Conservation (phyloP, 1,284 basidiomycete species). For the Puccinia triticina region DNA sequence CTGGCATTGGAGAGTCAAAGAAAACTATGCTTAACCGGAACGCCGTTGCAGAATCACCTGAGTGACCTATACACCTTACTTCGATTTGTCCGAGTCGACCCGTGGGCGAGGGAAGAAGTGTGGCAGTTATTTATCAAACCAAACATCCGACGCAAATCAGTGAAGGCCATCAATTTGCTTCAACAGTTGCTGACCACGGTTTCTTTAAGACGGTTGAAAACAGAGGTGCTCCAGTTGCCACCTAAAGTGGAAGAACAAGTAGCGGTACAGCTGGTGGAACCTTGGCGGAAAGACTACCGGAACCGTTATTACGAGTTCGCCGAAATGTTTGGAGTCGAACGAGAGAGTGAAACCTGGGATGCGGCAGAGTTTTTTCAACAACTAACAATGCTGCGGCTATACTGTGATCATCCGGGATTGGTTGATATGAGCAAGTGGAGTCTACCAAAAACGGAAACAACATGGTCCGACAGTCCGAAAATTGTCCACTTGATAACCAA, state of each 20-base stretch:
- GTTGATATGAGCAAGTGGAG: neutral
- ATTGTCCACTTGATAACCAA: neutral
- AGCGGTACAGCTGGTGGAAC: neutral
- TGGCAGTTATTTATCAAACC: neutral
- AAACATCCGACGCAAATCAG: neutral
- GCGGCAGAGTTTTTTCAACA: neutral
- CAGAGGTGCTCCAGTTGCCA: neutral
- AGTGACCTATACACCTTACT: neutral
- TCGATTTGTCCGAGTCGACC: neutral
- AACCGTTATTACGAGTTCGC: neutral
- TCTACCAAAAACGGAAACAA: neutral
- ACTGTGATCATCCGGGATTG: constrained; percentile 14
- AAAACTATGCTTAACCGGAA: constrained; percentile 2
- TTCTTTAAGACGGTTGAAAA: neutral
- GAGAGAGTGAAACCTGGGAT: neutral
- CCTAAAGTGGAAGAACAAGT: constrained; percentile 3
- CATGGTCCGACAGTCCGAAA: neutral
- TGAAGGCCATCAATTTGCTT: neutral
- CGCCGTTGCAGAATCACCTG: neutral
- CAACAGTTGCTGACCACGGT: no score
- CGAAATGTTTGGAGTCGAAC: neutral
- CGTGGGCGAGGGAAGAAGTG: neutral
- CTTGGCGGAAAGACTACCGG: neutral
- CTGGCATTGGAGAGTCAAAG: neutral
- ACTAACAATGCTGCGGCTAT: neutral